A percentile compares a stretch with the other conserved stretches of the same genome.
Evolutionary conservation across 768 basidiomycete genomes (phyloP).

Genomic region (Fistulinella prunicolor): DNA sequence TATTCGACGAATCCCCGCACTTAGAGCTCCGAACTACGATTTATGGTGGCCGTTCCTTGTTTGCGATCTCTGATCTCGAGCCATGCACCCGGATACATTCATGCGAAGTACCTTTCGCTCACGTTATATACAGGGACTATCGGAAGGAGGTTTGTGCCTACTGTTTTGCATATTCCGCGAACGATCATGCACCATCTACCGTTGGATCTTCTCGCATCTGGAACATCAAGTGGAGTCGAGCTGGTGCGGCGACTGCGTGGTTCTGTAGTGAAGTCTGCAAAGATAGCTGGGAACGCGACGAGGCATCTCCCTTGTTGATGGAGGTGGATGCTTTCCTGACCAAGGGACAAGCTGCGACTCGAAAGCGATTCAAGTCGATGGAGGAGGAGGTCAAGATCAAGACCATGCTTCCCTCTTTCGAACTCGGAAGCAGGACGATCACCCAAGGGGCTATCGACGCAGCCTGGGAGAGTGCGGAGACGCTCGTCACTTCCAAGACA

Average conservation of each 20-base stretch:
- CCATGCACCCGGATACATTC: conserved; percentile 43
- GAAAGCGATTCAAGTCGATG: conserved; percentile 27
- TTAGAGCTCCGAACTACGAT: conserved; percentile 34
- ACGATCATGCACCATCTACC: conserved; percentile 21
- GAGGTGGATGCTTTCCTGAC: conserved; percentile 36
- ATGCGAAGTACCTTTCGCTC: conserved; percentile 50
- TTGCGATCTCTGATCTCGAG: conserved; percentile 41
- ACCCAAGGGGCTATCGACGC: conserved; percentile 41
- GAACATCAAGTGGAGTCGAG: conserved; percentile 37
- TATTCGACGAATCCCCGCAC: conserved; percentile 10
- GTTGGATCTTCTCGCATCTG: conserved; percentile 37
- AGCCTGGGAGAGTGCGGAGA: conserved; percentile 46
- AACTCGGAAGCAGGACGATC: conserved; percentile 18
- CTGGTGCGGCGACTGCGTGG: conserved; percentile 44
- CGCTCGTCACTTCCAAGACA: conserved; percentile 22
- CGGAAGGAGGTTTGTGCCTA: conserved; percentile 64
- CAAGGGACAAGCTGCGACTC: conserved; percentile 30
- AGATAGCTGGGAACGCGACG: conserved; percentile 40
- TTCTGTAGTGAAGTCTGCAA: conserved; percentile 56
- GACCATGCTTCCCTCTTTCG: conserved; percentile 13
- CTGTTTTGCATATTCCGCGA: conserved; percentile 57
- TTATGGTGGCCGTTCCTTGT: conserved; percentile 53
- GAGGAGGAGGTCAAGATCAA: conserved; percentile 23
- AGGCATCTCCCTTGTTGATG: conserved; percentile 30
- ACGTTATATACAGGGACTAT: conserved; percentile 59